Evolutionary conservation across 208 protist genomes (phyloP), one percentile per base, ranked within the genome.

Genomic region (Crithidia mellificae): DNA sequence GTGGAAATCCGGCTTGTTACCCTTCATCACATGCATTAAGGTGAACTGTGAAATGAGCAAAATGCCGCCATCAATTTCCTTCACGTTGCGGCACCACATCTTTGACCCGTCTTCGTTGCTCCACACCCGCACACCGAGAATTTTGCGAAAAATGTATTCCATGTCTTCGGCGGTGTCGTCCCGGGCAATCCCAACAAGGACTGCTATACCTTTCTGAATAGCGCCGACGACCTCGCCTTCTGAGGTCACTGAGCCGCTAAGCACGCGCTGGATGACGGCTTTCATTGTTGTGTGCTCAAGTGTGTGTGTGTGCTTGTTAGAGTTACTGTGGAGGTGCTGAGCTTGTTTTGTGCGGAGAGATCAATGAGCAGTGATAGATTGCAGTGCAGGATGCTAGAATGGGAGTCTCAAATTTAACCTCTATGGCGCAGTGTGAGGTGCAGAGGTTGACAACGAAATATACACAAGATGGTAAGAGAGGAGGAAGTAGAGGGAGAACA

Each of bases 41-140:
- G 93, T 97, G 67, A 97, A 97, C 73, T 97, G 93, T 20, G 88
- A 95, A 38, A 97, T 83, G 36, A 97, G 80, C 15, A 97, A 69
- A 22, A 97, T 72, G 24, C 77, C 88, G 15, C 90, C 91, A 30
- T 95, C 64, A 58, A 95, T 91, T 9, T 97, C 88, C 41, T 71
- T 87, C 9, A 97, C 81, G 64, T 87, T 90, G 38, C 76, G 74
- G 36, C 59, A 78, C 93, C 93, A 97, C 56, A 63, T 75, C 70
- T 95, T 94, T 9, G 55, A 55, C 14, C 72, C 80, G 29, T 86
- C 81, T 12, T 84, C 87, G 41, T 85, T 83, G 39, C 63, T 58
- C 81, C 85, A 97, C 27, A 97, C 19, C 6, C 86, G 83, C 6
- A 82, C 77, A 8, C 64, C 70, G 15, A 97, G 73, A 11, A 96